Evolutionary conservation across 2,329 filamentous ascomycete genomes (phyloP).

Genomic region (Neonectria faginata): DNA sequence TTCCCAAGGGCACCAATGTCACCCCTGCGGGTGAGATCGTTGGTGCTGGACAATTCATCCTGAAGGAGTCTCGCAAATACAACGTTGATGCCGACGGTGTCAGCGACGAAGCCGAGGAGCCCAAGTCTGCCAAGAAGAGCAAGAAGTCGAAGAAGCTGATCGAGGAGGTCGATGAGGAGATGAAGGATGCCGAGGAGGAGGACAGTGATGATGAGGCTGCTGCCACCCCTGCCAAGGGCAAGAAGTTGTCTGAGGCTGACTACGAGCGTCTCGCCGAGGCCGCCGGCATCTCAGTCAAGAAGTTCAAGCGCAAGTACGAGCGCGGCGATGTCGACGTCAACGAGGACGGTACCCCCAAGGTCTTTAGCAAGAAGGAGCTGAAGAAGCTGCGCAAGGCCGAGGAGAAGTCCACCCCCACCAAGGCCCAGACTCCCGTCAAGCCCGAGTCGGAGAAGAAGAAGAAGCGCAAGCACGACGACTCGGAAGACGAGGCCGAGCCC

Average conservation of each 20-base stretch:
- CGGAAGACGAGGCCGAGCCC: slow-evolving; percentile 70
- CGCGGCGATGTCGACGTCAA: slow-evolving; percentile 78
- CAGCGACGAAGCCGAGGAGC: slow-evolving; percentile 63
- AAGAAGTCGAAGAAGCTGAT: slow-evolving; percentile 58
- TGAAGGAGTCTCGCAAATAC: slow-evolving; percentile 95
- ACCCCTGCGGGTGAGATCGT: slow-evolving; percentile 76
- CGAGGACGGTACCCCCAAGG: slow-evolving; percentile 72
- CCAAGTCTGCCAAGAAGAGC: slow-evolving; percentile 49
- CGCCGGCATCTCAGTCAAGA: slow-evolving; percentile 77
- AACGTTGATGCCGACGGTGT: slow-evolving; percentile 94
- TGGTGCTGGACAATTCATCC: slow-evolving; percentile 82
- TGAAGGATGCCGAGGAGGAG: slow-evolving; percentile 58
- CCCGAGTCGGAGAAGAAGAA: slow-evolving; percentile 63
- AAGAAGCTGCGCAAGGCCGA: slow-evolving; percentile 77
- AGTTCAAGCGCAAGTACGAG: slow-evolving; percentile 83
- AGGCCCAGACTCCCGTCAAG: slow-evolving; percentile 59
- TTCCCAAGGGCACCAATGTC: slow-evolving; percentile 79
- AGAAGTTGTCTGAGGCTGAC: slow-evolving; percentile 66
- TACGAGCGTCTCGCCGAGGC: slow-evolving; percentile 71
- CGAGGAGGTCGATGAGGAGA: slow-evolving; percentile 57
- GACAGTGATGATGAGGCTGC: slow-evolving; percentile 48
- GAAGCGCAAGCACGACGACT: slow-evolving; percentile 79
- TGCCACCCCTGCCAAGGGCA: slow-evolving; percentile 51
- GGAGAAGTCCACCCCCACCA: slow-evolving; percentile 59
- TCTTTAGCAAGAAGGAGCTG: slow-evolving; percentile 80